Evolutionary conservation across 2,329 filamentous ascomycete species (phyloP).

Genomic region (Didymosphaeria variabile): DNA sequence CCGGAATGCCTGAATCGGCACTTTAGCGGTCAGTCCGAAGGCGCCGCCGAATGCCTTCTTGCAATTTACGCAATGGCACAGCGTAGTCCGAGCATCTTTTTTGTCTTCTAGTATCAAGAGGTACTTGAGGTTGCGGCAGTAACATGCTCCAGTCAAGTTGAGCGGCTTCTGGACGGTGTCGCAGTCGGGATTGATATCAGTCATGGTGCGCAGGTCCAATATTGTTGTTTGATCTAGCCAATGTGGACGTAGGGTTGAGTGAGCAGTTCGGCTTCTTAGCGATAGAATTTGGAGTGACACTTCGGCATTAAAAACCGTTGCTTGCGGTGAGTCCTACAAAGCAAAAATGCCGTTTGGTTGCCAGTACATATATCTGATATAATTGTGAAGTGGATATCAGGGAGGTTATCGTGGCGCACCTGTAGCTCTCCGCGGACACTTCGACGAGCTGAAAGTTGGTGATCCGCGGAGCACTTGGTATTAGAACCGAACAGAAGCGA

Average conservation of each 20-base stretch:
- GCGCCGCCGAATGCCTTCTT: slow-evolving; percentile 63
- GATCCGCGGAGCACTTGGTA: not conserved
- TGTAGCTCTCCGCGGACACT: not conserved
- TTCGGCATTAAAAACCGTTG: too few species aligned
- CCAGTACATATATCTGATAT: not conserved
- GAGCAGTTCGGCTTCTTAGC: not conserved
- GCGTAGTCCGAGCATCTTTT: slow-evolving; percentile 59
- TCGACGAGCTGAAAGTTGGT: not conserved
- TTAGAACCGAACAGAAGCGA: not conserved
- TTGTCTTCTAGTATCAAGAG: slow-evolving; percentile 54
- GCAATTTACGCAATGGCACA: slow-evolving; percentile 64
- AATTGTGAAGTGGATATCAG: not conserved
- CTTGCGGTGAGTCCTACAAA: too few species aligned
- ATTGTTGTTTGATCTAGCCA: not conserved
- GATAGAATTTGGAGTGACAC: not conserved
- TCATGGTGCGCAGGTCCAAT: not conserved
- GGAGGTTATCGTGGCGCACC: not conserved
- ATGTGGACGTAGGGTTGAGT: not conserved
- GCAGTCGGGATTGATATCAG: not conserved
- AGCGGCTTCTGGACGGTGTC: slow-evolving; percentile 13
- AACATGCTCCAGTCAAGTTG: slow-evolving; percentile 55
- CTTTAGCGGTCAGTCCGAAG: slow-evolving; percentile 62
- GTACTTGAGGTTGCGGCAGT: slow-evolving; percentile 60
- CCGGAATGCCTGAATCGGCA: slow-evolving; percentile 55
- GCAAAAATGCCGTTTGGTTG: too few species aligned